Evolutionary conservation across 2,329 filamentous ascomycete species (phyloP).

Genomic region (Fusarium mundagurra): DNA sequence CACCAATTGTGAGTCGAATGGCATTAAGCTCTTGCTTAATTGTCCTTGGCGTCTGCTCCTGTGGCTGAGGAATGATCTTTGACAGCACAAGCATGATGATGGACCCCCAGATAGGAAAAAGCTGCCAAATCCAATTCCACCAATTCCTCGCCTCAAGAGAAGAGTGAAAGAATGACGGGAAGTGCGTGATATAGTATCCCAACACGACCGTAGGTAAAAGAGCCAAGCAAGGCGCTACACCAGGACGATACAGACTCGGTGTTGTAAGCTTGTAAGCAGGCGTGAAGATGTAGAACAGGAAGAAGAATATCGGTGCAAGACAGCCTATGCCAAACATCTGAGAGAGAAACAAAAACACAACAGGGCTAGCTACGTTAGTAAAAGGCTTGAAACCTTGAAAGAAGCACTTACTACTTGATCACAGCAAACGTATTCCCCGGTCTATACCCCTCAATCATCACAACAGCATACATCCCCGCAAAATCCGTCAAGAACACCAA

Average conservation of each 20-base stretch:
- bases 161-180: constrained; percentile 33
- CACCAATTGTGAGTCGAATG: constrained; percentile 1
- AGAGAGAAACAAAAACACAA: constrained; percentile 28
- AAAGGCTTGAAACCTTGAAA: too few species aligned
- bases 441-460: constrained; percentile 40
- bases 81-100: constrained; percentile 23
- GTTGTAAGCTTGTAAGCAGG: constrained; percentile 27
- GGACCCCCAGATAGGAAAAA: constrained; percentile 43
- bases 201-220: constrained; percentile 32
- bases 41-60: fast-evolving
- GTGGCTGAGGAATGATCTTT: neutral
- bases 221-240: constrained; percentile 11
- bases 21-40: neutral
- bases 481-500: constrained; percentile 44
- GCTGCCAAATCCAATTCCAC: constrained; percentile 48
- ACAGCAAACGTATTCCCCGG: constrained; percentile 20
- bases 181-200: constrained; percentile 33
- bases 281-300: constrained; percentile 31
- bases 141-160: constrained; percentile 38
- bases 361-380: constrained; percentile 11
- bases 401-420: constrained; percentile 19
- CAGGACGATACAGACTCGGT: constrained; percentile 5
- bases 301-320: constrained; percentile 39
- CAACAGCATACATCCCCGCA: constrained; percentile 41
- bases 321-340: constrained; percentile 39